These are phyloP conservation scores for Allantophomopsis lycopodina DNA, from an alignment of 2,329 filamentous ascomycete genomes.

Conservation along the genomic window DNA sequence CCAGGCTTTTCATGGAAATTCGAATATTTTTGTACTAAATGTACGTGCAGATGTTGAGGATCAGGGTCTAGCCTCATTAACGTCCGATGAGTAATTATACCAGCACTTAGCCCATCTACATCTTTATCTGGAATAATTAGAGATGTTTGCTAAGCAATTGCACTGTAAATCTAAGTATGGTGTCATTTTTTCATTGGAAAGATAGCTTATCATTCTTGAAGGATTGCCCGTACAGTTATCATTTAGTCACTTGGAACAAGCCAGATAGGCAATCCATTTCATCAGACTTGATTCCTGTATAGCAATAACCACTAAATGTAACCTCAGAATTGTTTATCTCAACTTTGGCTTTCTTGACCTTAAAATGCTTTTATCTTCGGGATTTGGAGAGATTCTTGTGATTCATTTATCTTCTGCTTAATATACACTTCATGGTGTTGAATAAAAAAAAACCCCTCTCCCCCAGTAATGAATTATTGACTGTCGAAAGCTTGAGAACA, in stretches of 20 bases:
- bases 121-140: slow-evolving; percentile 58
- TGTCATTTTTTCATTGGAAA: background rate
- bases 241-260: background rate
- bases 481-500: no score
- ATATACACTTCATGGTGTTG: no score
- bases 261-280: background rate
- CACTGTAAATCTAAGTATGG: slow-evolving; percentile 25
- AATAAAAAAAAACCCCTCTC: no score
- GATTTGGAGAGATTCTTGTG: no score
- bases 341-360: no score
- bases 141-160: slow-evolving; percentile 30
- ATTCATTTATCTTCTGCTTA: no score
- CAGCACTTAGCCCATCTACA: slow-evolving; percentile 51
- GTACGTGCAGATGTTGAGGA: slow-evolving; percentile 35
- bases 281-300: background rate
- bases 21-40: slow-evolving; percentile 44
- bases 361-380: no score
- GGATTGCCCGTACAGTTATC: background rate
- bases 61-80: slow-evolving; percentile 43
- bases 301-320: background rate
- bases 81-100: slow-evolving; percentile 46
- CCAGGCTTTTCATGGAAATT: slow-evolving; percentile 42
- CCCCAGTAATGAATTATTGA: no score
- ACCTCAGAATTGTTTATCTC: background rate
- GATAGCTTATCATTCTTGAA: background rate